Percentiles rank a stretch among this genome's conserved stretches.
phyloP scores from a whole-genome alignment of 2,329 filamentous ascomycete species.

The Hypoxylon sp. region DNA sequence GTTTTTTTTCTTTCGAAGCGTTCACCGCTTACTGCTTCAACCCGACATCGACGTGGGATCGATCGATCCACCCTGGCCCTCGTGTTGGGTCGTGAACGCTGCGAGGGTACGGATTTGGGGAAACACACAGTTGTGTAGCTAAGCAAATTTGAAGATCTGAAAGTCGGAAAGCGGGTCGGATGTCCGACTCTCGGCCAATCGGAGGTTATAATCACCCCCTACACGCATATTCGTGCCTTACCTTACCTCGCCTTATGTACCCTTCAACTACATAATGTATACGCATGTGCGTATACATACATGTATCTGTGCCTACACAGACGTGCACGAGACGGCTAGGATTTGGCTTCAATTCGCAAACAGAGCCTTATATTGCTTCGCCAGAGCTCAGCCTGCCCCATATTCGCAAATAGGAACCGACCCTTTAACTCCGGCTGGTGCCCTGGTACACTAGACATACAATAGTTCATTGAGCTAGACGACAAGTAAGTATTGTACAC shows the following conservation, averaged over 20 bases:
- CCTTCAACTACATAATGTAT: neutral
- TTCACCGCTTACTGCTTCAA: conserved; percentile 29
- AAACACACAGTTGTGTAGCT: conserved; percentile 21
- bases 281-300: conserved; percentile 1
- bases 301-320: neutral
- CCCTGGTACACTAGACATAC: conserved; percentile 10
- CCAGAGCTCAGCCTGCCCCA: neutral
- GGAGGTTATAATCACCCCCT: conserved; percentile 10
- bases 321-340: neutral
- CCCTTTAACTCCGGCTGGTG: conserved; percentile 18
- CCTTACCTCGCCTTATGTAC: conserved; percentile 6
- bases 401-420: conserved; percentile 25
- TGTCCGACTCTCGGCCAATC: conserved; percentile 19
- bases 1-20: neutral
- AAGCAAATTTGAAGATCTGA: conserved; percentile 16
- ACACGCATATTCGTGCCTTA: neutral
- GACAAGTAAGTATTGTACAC: neutral
- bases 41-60: conserved; percentile 19
- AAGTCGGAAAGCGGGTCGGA: conserved; percentile 24
- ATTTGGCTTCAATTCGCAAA: conserved; percentile 15
- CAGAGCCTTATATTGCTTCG: conserved; percentile 8
- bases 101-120: conserved; percentile 6
- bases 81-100: conserved; percentile 16
- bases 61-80: conserved; percentile 27
- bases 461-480: conserved; percentile 8